These are phyloP conservation scores for Ashbya aceris DNA, from an alignment of 1,139 yeast species.

Conservation along the genomic window DNA sequence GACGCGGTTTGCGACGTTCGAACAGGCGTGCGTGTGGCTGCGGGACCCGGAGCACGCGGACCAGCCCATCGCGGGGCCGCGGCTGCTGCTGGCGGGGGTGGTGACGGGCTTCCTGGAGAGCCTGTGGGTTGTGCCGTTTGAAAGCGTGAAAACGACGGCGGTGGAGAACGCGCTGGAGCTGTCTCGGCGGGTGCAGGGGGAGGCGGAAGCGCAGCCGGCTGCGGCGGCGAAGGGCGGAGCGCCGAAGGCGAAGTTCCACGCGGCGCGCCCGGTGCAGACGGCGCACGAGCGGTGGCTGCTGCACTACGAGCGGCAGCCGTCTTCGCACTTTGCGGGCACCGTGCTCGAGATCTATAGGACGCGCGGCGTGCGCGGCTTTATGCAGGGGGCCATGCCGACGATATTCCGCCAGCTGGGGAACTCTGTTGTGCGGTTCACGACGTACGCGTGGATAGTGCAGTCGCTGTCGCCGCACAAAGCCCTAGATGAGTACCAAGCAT, in stretches of 20 bases:
- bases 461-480: constrained; percentile 45
- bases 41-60: constrained; percentile 33
- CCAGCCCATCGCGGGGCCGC: constrained; percentile 55
- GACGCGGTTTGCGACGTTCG: constrained; percentile 65
- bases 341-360: constrained; percentile 57
- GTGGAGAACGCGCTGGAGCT: constrained; percentile 48
- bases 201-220: constrained; percentile 6
- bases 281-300: constrained; percentile 15
- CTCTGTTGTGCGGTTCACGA: constrained; percentile 74
- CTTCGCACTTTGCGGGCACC: constrained; percentile 45
- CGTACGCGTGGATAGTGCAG: constrained; percentile 72
- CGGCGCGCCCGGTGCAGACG: constrained; percentile 5
- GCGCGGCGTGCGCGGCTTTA: constrained; percentile 72
- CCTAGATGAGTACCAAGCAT: constrained; percentile 38
- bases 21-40: constrained; percentile 71
- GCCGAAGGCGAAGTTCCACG: constrained; percentile 20
- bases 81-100: constrained; percentile 74
- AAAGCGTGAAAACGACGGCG: constrained; percentile 77
- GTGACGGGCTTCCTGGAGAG: constrained; percentile 81
- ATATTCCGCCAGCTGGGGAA: constrained; percentile 68
- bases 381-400: constrained; percentile 77
- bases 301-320: constrained; percentile 40
- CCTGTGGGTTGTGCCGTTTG: constrained; percentile 81
- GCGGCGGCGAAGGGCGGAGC: neutral
- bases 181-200: constrained; percentile 11